phyloP scores from a whole-genome alignment of 345 rosid species.

The Eucalyptus marginata region DNA sequence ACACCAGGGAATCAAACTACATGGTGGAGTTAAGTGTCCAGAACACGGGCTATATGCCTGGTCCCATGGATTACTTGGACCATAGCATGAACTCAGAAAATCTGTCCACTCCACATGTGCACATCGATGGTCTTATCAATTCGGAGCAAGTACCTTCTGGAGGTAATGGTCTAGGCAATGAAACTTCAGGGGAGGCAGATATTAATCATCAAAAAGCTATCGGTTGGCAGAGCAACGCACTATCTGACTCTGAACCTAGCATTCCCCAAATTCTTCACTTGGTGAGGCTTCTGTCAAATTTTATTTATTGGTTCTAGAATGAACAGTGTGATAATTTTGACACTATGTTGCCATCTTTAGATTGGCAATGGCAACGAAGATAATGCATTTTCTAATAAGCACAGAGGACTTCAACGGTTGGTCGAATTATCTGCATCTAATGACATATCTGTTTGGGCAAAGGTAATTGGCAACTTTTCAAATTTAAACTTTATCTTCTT shows the following conservation, averaged over 20 bases:
- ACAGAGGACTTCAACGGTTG: conserved; percentile 72
- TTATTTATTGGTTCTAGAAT: neutral
- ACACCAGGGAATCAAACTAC: conserved; percentile 36
- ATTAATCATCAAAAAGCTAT: conserved; percentile 34
- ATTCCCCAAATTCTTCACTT: conserved; percentile 94
- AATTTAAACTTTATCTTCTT: neutral
- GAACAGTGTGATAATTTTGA: neutral
- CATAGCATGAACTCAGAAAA: conserved; percentile 33
- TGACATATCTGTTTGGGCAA: conserved; percentile 69
- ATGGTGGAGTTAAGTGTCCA: conserved; percentile 28
- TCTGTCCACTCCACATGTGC: conserved; percentile 33
- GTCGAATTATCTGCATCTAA: conserved; percentile 65
- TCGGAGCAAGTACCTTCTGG: conserved; percentile 29
- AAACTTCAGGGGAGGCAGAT: conserved; percentile 28
- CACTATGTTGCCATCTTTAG: conserved; percentile 14
- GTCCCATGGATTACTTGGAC: conserved; percentile 35
- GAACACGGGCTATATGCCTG: conserved; percentile 17
- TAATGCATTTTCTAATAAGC: conserved; percentile 46
- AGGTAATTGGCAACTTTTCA: conserved; percentile 23
- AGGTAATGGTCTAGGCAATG: conserved; percentile 20
- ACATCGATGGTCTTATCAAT: conserved; percentile 35
- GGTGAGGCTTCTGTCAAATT: conserved; percentile 28
- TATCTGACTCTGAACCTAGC: conserved; percentile 67
- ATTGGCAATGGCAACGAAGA: conserved; percentile 64
- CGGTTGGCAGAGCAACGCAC: conserved; percentile 37